These are phyloP conservation scores for Trichoderma breve DNA, from an alignment of 2,329 filamentous ascomycete species.

Conservation along the genomic window DNA sequence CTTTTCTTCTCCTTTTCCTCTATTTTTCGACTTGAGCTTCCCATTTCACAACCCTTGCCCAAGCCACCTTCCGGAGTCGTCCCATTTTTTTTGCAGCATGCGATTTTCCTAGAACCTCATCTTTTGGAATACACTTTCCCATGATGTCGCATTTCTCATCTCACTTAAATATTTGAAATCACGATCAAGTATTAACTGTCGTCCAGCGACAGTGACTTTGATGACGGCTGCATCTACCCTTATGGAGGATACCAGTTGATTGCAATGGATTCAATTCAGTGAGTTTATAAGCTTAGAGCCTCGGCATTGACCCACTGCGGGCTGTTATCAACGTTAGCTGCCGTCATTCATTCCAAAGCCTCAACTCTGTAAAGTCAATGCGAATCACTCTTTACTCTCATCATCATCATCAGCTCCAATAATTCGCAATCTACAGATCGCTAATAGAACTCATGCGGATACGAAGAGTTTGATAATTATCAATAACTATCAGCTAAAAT, in stretches of 20 bases:
- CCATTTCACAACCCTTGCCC: no score
- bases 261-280: not conserved
- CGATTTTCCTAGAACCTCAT: no score
- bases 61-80: no score
- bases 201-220: not conserved
- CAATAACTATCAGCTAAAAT: conserved; percentile 18
- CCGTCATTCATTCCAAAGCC: not conserved
- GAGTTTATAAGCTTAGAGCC: not conserved
- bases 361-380: not conserved
- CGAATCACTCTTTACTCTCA: not conserved
- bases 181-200: not conserved
- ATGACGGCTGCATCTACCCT: not conserved
- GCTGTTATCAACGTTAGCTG: not conserved
- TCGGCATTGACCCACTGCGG: not conserved
- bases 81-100: no score
- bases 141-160: no score
- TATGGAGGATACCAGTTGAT: not conserved
- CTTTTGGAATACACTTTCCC: no score
- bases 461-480: no score
- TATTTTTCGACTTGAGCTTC: no score
- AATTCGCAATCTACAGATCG: not conserved
- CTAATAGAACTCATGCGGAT: not conserved
- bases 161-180: no score
- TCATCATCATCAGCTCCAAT: not conserved
- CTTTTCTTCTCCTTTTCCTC: no score